phyloP scores from a whole-genome alignment of 2,329 filamentous ascomycete species.

The Didymella arachidicola region DNA sequence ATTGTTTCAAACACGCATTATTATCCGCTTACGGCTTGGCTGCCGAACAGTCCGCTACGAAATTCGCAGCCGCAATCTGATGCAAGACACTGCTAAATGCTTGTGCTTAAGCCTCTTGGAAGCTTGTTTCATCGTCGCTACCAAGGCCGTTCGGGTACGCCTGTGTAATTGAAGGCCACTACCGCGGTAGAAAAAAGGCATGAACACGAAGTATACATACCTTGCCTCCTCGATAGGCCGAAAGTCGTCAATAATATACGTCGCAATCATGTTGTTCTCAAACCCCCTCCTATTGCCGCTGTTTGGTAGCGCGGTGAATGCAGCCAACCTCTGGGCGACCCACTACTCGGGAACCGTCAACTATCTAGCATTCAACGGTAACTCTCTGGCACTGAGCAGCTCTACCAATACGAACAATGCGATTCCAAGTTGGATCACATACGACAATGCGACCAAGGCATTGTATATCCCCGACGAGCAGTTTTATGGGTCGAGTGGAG shows the following conservation, averaged over 20 bases:
- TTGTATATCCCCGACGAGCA: slow-evolving; percentile 42
- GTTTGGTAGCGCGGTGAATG: slow-evolving; percentile 6
- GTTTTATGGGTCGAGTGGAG: slow-evolving; percentile 27
- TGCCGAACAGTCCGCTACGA: not conserved
- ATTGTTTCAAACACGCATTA: not conserved
- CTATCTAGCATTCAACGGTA: slow-evolving; percentile 36
- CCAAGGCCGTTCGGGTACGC: not conserved
- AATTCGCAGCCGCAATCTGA: not conserved
- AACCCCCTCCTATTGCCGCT: not conserved
- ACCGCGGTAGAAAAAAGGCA: not conserved
- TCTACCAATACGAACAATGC: slow-evolving; percentile 33
- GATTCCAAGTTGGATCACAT: slow-evolving; percentile 45
- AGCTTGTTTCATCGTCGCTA: not conserved
- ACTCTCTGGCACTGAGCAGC: slow-evolving; percentile 32
- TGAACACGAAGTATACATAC: not conserved
- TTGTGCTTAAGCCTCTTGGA: not conserved
- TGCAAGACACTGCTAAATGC: not conserved
- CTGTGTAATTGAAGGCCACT: not conserved
- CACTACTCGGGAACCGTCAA: slow-evolving; percentile 45
- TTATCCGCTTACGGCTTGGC: not conserved
- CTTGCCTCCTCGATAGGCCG: not conserved
- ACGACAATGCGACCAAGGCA: slow-evolving; percentile 35
- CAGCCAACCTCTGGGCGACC: slow-evolving; percentile 40
- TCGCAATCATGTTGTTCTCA: not conserved
- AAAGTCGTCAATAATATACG: not conserved